phyloP scores from a whole-genome alignment of 2,329 filamentous ascomycete species.

The Claviceps lovelessii region DNA sequence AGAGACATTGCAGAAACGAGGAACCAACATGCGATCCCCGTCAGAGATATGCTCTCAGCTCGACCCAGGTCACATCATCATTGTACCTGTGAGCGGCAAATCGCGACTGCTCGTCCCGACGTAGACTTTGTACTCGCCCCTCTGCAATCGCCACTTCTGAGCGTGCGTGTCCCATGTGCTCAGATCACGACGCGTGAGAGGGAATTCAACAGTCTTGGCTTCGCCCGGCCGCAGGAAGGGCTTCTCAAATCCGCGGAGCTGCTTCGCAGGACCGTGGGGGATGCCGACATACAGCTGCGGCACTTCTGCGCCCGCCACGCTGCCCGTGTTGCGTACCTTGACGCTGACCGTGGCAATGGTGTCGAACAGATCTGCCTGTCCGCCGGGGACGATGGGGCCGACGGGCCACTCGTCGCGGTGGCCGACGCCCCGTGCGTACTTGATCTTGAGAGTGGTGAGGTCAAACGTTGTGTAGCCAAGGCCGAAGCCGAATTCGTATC shows the following conservation, averaged over 20 bases:
- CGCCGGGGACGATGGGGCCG: slow-evolving; percentile 27
- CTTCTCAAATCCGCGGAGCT: slow-evolving; percentile 56
- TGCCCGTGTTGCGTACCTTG: slow-evolving; percentile 28
- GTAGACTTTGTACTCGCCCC: slow-evolving; percentile 28
- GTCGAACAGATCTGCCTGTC: slow-evolving; percentile 34
- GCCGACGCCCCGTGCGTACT: slow-evolving; percentile 6
- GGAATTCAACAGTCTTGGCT: slow-evolving; percentile 31
- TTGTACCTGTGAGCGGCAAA: slow-evolving; percentile 25
- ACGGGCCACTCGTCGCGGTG: slow-evolving; percentile 23
- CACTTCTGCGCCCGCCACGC: slow-evolving; percentile 29
- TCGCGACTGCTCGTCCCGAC: slow-evolving; percentile 35
- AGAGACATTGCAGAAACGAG: too few species aligned
- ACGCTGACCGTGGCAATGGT: slow-evolving; percentile 24
- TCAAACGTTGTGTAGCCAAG: slow-evolving; percentile 41
- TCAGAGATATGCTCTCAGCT: background rate
- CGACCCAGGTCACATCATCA: slow-evolving; percentile 17
- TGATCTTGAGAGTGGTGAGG: slow-evolving; percentile 28
- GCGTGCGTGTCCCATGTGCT: slow-evolving; percentile 49
- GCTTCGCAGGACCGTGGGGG: slow-evolving; percentile 34
- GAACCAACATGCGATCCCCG: too few species aligned
- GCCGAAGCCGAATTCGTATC: slow-evolving; percentile 43
- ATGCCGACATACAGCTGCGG: slow-evolving; percentile 35
- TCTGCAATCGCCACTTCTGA: slow-evolving; percentile 45
- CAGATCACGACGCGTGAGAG: slow-evolving; percentile 47
- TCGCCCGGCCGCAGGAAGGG: slow-evolving; percentile 31